phyloP scores from a whole-genome alignment of 768 basidiomycete species.

The Podaxis mareebaensis region DNA sequence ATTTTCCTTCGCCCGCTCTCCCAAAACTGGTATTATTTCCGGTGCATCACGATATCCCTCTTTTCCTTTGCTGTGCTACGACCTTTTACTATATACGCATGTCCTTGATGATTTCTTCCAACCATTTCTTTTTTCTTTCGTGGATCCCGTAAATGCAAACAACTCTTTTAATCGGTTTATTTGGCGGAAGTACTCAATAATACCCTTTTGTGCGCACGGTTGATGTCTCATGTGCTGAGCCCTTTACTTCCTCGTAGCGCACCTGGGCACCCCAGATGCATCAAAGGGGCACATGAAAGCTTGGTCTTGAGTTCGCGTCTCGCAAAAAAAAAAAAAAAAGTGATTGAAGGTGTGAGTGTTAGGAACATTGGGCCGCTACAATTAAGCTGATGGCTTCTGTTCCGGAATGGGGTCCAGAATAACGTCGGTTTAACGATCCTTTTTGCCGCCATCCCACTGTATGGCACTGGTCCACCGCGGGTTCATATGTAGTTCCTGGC shows the following conservation, averaged over 20 bases:
- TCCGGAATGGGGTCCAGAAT: neutral
- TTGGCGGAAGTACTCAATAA: slow-evolving; percentile 14
- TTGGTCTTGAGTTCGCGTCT: too few species aligned
- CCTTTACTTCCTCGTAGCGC: neutral
- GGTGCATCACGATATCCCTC: slow-evolving; percentile 17
- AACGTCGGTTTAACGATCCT: neutral
- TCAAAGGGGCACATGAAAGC: too few species aligned
- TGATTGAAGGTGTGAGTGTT: neutral
- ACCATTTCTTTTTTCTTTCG: slow-evolving; percentile 30
- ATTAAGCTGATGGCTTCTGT: neutral
- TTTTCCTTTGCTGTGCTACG: slow-evolving; percentile 22
- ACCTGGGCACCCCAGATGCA: too few species aligned
- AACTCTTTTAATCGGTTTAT: slow-evolving; percentile 18
- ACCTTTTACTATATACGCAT: slow-evolving; percentile 36
- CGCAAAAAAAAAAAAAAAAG: neutral
- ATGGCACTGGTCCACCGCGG: neutral
- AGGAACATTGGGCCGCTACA: neutral
- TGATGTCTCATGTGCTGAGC: neutral
- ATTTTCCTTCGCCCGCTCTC: neutral
- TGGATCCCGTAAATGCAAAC: slow-evolving; percentile 32
- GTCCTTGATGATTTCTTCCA: slow-evolving; percentile 35
- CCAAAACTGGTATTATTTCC: slow-evolving; percentile 32
- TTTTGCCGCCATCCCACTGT: neutral
- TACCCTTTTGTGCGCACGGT: slow-evolving; percentile 7
- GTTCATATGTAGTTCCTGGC: neutral